These are phyloP conservation scores for Claviceps citrina DNA, from an alignment of 2,329 filamentous ascomycete genomes.

Conservation along the genomic window DNA sequence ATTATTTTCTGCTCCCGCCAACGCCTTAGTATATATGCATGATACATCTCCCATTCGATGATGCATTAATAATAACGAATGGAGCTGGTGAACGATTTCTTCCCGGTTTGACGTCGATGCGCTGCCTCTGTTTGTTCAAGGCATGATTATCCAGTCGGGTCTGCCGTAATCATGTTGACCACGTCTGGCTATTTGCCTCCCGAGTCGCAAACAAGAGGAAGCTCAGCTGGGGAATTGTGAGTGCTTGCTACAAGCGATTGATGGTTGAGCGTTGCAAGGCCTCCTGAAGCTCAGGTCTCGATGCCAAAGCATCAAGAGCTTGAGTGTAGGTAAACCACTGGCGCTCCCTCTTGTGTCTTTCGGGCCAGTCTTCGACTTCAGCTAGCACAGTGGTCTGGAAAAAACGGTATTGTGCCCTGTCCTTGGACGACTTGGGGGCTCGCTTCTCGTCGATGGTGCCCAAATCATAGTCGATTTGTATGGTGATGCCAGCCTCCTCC, in stretches of 20 bases:
- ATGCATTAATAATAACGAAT: background rate
- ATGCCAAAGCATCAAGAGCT: constrained; percentile 61
- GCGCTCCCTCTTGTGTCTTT: constrained; percentile 78
- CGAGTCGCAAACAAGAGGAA: background rate
- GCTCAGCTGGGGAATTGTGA: background rate
- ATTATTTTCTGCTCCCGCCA: constrained; percentile 5
- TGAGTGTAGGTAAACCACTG: constrained; percentile 79
- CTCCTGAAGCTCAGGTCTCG: constrained; percentile 74
- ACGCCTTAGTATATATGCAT: constrained; percentile 7
- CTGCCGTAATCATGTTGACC: background rate
- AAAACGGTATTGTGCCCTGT: constrained; percentile 55
- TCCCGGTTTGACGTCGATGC: background rate
- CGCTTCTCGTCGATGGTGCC: constrained; percentile 75
- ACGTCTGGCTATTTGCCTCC: background rate
- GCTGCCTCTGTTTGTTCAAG: background rate
- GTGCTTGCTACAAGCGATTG: constrained; percentile 23
- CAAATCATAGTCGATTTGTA: constrained; percentile 71
- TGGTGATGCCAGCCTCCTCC: constrained; percentile 91
- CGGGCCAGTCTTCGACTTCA: constrained; percentile 81
- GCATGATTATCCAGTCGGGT: background rate
- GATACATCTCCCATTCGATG: constrained; percentile 2
- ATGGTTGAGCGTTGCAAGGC: constrained; percentile 71
- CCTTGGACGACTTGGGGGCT: constrained; percentile 56
- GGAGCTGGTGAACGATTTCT: background rate
- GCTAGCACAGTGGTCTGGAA: constrained; percentile 78